Conservation (phyloP, 768 basidiomycete species). For the Symmetrospora coprosmae region DNA sequence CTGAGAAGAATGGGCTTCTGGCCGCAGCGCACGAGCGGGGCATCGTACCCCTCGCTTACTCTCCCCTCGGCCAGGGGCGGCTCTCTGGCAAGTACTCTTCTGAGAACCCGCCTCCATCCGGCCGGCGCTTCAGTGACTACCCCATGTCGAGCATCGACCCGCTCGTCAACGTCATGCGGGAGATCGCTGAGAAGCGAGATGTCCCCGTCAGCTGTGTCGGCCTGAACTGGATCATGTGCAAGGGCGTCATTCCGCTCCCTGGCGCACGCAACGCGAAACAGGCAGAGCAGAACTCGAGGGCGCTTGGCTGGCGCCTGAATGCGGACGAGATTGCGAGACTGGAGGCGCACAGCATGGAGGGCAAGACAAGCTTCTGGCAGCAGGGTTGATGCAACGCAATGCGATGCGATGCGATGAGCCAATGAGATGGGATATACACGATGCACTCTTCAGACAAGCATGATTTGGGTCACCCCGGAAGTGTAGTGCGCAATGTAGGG, state of each 20-base stretch:
- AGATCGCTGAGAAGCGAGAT: background rate
- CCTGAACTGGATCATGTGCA: slow-evolving; percentile 3
- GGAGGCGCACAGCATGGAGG: background rate
- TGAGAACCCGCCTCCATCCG: background rate
- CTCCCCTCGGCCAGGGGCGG: background rate
- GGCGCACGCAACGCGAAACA: slow-evolving; percentile 2
- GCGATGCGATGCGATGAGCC: no score
- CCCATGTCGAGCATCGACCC: background rate
- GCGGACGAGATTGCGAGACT: background rate
- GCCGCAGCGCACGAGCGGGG: background rate
- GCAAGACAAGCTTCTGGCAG: background rate
- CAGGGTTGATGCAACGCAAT: no score
- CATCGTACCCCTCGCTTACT: background rate
- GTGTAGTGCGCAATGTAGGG: no score
- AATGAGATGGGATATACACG: no score
- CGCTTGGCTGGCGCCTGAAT: background rate
- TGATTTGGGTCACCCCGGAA: no score
- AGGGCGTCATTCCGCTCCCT: background rate
- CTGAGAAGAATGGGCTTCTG: background rate
- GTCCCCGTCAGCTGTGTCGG: background rate
- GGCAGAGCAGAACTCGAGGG: background rate
- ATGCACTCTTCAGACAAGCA: no score
- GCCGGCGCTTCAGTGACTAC: background rate
- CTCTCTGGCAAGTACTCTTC: background rate
- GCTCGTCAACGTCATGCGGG: background rate